A percentile compares a stretch with the other conserved stretches of the same genome.
Conservation (phyloP, 2,329 filamentous ascomycete species). For the Celoporthe dispersa region DNA sequence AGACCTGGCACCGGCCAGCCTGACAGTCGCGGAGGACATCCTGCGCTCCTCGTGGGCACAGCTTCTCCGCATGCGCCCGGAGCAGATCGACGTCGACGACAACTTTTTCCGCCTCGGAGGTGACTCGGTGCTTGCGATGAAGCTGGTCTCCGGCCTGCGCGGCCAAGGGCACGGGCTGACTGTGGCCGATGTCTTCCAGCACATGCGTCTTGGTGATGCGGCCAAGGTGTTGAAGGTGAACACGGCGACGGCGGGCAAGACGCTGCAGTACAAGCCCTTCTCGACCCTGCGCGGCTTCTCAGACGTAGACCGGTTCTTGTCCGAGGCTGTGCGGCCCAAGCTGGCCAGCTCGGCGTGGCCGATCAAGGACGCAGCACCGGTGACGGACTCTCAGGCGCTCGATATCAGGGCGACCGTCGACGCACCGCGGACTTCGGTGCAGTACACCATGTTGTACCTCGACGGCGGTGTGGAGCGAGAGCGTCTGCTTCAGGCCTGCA, state of each 20-base stretch:
- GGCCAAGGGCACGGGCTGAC: slow-evolving; percentile 46
- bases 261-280: slow-evolving; percentile 40
- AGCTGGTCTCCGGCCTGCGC: slow-evolving; percentile 47
- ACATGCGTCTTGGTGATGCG: slow-evolving; percentile 38
- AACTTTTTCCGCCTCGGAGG: slow-evolving; percentile 45
- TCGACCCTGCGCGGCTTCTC: slow-evolving; percentile 37
- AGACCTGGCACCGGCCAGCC: slow-evolving; percentile 32
- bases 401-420: slow-evolving; percentile 46
- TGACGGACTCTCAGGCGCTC: slow-evolving; percentile 44
- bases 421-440: slow-evolving; percentile 42
- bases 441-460: slow-evolving; percentile 43
- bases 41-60: slow-evolving; percentile 39
- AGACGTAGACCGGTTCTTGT: slow-evolving; percentile 40
- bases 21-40: slow-evolving; percentile 43
- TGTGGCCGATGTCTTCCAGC: slow-evolving; percentile 53
- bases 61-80: slow-evolving; percentile 35
- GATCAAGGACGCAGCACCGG: slow-evolving; percentile 44
- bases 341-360: slow-evolving; percentile 41
- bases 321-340: slow-evolving; percentile 40
- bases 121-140: slow-evolving; percentile 44
- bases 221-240: slow-evolving; percentile 42
- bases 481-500: slow-evolving; percentile 37
- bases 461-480: slow-evolving; percentile 35
- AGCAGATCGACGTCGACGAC: slow-evolving; percentile 39
- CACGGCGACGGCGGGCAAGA: slow-evolving; percentile 29